phyloP scores from a whole-genome alignment of 148 eudicot species.

The Rhododendron kiyosumense region DNA sequence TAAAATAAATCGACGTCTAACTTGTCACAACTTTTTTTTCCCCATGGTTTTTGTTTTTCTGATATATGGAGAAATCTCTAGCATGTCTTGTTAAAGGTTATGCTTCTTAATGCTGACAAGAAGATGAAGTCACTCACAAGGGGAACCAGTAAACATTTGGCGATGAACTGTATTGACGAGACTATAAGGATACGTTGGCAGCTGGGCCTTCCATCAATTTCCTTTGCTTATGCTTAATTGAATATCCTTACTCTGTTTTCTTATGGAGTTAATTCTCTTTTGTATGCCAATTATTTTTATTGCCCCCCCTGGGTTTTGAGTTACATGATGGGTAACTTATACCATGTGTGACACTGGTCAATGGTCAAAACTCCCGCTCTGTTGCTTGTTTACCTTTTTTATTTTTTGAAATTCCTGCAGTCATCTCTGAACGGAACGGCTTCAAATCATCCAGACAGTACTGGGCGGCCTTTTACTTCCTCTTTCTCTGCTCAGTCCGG shows the following conservation, averaged over 20 bases:
- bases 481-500: slow-evolving; percentile 62
- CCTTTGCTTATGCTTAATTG: background rate
- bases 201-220: background rate
- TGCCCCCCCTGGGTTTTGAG: background rate
- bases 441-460: slow-evolving; percentile 54
- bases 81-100: background rate
- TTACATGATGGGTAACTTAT: background rate
- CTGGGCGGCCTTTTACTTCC: slow-evolving; percentile 42
- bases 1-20: background rate
- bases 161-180: background rate
- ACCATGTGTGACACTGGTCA: background rate
- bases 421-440: slow-evolving; percentile 54
- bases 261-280: background rate
- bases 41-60: background rate
- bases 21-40: background rate
- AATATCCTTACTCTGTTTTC: background rate
- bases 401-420: slow-evolving; percentile 21
- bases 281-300: background rate
- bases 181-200: background rate
- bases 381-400: background rate
- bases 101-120: background rate
- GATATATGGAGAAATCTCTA: background rate
- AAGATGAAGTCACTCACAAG: background rate
- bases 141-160: background rate
- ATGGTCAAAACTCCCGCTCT: background rate